A percentile compares a stretch with the other conserved stretches of the same genome.
phyloP scores from a whole-genome alignment of 164 flowering plant genomes.

The Chimonanthus praecox region DNA sequence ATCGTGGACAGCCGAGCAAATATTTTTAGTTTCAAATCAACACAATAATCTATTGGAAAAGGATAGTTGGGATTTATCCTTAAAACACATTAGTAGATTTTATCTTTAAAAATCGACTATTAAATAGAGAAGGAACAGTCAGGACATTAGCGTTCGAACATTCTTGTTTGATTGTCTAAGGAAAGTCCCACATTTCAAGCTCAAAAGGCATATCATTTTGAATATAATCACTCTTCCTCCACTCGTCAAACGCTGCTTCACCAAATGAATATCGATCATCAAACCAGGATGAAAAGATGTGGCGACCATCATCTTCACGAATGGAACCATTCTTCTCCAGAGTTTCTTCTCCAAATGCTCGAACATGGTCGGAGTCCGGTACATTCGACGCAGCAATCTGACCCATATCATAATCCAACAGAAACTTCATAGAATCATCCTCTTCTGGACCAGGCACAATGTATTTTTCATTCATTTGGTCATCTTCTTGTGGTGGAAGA shows the following conservation, averaged over 20 bases:
- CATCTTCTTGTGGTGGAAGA: neutral
- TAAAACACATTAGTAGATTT: too few relatives aligned
- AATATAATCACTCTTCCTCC: slow-evolving; percentile 3
- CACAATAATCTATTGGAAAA: too few relatives aligned
- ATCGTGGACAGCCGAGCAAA: too few relatives aligned
- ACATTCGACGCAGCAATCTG: neutral
- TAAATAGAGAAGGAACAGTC: too few relatives aligned
- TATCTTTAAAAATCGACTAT: too few relatives aligned
- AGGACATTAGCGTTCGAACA: too few relatives aligned
- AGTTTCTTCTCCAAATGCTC: neutral
- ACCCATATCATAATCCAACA: neutral
- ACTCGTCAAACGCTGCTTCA: neutral
- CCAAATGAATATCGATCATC: neutral
- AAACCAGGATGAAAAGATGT: neutral
- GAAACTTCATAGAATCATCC: neutral
- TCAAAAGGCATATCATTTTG: neutral
- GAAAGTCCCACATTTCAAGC: neutral
- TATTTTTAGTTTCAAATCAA: too few relatives aligned
- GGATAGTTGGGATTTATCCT: too few relatives aligned
- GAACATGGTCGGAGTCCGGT: neutral
- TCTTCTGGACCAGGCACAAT: neutral
- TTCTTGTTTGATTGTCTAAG: neutral
- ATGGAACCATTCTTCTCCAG: neutral
- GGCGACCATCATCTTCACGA: neutral
- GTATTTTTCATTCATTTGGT: neutral